These are phyloP conservation scores for Metrosideros polymorpha DNA, from an alignment of 441 rosid species.

Conservation along the genomic window DNA sequence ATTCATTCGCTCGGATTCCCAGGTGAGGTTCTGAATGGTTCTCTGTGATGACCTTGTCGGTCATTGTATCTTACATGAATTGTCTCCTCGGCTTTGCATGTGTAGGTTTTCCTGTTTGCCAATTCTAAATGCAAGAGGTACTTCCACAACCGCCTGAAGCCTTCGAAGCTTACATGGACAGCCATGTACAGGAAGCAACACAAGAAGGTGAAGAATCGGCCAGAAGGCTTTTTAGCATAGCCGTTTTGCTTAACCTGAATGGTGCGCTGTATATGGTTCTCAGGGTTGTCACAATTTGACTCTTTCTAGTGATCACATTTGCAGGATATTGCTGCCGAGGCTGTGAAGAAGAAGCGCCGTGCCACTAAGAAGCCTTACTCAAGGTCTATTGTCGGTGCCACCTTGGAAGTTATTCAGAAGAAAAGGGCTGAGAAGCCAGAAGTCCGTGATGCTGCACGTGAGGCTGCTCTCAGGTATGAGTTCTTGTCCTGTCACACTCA, in stretches of 20 bases:
- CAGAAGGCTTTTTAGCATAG: neutral
- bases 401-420: constrained; percentile 1
- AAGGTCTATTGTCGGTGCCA: neutral
- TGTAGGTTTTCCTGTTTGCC: neutral
- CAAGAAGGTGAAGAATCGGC: neutral
- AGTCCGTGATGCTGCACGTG: constrained; percentile 2
- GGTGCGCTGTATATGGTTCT: neutral
- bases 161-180: neutral
- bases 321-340: neutral
- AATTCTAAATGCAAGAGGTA: constrained; percentile 2
- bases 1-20: neutral
- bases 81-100: neutral
- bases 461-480: constrained; percentile 1
- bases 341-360: neutral
- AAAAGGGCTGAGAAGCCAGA: neutral
- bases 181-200: constrained; percentile 3
- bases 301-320: neutral
- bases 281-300: neutral
- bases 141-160: constrained; percentile 5
- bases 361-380: neutral
- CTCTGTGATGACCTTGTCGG: neutral
- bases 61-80: neutral
- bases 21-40: neutral
- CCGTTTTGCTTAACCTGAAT: neutral
- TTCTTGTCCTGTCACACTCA: neutral